These are phyloP conservation scores for Exophiala viscosa DNA, from an alignment of 2,329 filamentous ascomycete genomes.

Conservation along the genomic window DNA sequence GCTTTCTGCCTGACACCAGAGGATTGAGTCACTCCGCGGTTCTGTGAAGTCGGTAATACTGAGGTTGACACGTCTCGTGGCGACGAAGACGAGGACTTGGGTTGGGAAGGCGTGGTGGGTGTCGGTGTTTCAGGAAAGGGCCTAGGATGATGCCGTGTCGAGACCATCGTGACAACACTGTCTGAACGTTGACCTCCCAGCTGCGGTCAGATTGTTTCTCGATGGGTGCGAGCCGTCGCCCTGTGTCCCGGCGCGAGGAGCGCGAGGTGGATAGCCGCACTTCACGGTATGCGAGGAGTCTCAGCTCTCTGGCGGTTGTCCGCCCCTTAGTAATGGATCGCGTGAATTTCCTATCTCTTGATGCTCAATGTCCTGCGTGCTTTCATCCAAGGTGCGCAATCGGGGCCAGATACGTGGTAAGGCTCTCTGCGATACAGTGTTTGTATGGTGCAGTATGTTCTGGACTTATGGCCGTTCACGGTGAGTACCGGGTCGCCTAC, in stretches of 20 bases:
- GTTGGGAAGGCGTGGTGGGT: slow-evolving; percentile 23
- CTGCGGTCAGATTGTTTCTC: background rate
- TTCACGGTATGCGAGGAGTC: no score
- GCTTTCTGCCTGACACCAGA: slow-evolving; percentile 9
- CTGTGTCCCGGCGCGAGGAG: background rate
- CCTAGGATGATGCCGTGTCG: slow-evolving; percentile 53
- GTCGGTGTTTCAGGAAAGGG: slow-evolving; percentile 43
- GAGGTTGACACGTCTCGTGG: slow-evolving; percentile 2
- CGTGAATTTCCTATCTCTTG: no score
- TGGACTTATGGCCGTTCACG: no score
- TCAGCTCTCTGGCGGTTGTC: no score
- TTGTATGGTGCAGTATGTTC: no score
- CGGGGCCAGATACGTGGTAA: no score
- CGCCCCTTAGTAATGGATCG: no score
- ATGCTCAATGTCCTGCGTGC: no score
- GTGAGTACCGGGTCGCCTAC: no score
- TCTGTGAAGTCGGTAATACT: slow-evolving; percentile 2
- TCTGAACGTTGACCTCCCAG: slow-evolving; percentile 7
- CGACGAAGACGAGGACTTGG: slow-evolving; percentile 14
- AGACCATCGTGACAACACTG: slow-evolving; percentile 45
- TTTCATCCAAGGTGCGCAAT: no score
- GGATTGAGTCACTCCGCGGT: slow-evolving; percentile 28
- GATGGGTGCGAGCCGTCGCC: background rate
- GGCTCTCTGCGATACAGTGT: no score
- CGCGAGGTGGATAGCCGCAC: no score